Base-by-base conservation (phyloP, 306 rosid species). In the Acacia melanoxylon region DNA sequence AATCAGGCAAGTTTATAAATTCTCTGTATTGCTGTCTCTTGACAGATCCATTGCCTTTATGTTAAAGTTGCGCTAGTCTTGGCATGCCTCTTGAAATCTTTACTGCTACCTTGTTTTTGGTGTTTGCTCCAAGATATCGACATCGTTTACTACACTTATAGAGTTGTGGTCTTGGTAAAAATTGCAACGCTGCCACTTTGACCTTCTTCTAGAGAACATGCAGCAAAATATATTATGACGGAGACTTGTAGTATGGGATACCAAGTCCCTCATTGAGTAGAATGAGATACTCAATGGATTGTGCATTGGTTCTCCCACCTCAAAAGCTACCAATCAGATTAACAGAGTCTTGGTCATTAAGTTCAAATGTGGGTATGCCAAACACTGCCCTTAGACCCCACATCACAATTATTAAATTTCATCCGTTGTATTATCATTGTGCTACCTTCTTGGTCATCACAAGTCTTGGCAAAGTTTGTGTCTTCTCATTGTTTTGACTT, bases 1-100 rank as follows among this genome's bases (percentile, higher is more conserved):
- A 96, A 91, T 77, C 99, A 94, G 97, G 98, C 88, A 89, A 89
- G 94, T 25, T 86, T 56, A 58, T 86, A 31, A 81, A 52, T 58
- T 52, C 40, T 80, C 37, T 56, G 77, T 5, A 37, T 40, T 78
- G 66, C 52, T 52, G 40, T 73, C 77, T 27, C 27, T 59, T 62
- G 58, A 62, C 76, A 51, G n/a, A 78, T 52, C 70, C 6, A 45
- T 20, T 48, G 75, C 77, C 22, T 78, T 49, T 40, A 58, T 68
- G 86, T 76, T 42, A 20, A 61, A 37, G 52, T 45, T 24, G 27
- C 66, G 67, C 68, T 70, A 48, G 42, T 52, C 75, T 54, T 54
- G 61, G 20, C 44, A 63, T 61, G 65, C 62, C 35, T 82, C 76
- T 66, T 35, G 51, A 74, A 82, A 78, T 61, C 69, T 59, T 79